These are phyloP conservation scores for Chaetomium sp. DNA, from an alignment of 2,329 filamentous ascomycete genomes.

Conservation along the genomic window DNA sequence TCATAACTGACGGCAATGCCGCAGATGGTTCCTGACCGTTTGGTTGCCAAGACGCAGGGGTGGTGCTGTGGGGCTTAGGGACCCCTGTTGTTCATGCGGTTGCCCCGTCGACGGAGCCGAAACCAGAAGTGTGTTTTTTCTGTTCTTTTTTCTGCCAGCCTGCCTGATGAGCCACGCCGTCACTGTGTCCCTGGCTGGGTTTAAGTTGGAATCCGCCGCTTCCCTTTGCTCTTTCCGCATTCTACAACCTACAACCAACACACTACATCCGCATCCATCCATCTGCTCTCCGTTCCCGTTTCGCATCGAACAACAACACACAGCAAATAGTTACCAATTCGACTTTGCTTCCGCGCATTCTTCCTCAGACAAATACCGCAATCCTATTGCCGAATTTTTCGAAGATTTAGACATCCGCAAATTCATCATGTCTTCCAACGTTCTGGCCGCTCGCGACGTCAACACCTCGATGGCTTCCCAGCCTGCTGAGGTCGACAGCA, in stretches of 20 bases:
- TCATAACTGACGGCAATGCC: too few species aligned
- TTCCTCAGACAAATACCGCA: neutral
- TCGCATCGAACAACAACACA: neutral
- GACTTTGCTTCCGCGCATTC: too few species aligned
- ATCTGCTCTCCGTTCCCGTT: neutral
- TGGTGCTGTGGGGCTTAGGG: neutral
- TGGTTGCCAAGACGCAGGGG: neutral
- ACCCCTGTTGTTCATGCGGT: constrained; percentile 15
- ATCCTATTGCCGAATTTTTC: neutral
- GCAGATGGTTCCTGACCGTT: neutral
- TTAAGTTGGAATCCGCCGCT: neutral
- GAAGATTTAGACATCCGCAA: neutral
- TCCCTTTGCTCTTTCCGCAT: neutral
- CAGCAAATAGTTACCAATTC: too few species aligned
- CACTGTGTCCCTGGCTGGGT: constrained; percentile 1
- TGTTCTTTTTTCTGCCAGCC: constrained; percentile 13
- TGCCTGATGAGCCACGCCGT: neutral
- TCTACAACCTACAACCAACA: neutral
- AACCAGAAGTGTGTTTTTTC: constrained; percentile 24
- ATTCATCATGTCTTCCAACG: constrained; percentile 44
- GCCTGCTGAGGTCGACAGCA: constrained; percentile 49
- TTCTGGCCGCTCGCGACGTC: constrained; percentile 60
- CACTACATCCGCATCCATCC: neutral
- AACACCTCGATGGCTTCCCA: constrained; percentile 44
- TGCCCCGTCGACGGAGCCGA: constrained; percentile 23